phyloP scores from a whole-genome alignment of 2,329 filamentous ascomycete genomes.

The Cordyceps cicadae region DNA sequence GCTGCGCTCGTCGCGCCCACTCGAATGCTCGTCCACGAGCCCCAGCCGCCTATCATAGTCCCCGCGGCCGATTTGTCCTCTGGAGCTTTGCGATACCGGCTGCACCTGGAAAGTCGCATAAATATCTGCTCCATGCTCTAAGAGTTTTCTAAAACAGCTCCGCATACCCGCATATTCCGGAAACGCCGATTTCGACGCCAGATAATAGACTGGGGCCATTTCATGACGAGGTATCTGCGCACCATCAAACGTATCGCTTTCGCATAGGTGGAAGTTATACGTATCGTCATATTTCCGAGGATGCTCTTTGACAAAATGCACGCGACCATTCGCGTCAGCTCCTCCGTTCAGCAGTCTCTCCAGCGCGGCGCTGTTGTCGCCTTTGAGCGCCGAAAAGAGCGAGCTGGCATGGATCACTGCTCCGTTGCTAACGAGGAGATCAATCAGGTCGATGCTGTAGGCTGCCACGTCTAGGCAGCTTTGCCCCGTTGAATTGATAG shows the following conservation, averaged over 20 bases:
- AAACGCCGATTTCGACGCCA: not conserved
- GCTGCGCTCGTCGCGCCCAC: not conserved
- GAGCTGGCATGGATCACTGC: not conserved
- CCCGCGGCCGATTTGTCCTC: not conserved
- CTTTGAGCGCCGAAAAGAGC: conserved; percentile 9
- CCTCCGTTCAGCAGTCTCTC: not conserved
- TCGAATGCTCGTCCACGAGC: not conserved
- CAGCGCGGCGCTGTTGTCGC: not conserved
- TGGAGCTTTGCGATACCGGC: not conserved
- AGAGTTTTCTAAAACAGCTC: not conserved
- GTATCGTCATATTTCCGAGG: not conserved
- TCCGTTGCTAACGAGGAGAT: conserved; percentile 8
- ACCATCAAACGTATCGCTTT: not conserved
- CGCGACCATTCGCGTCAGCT: not conserved
- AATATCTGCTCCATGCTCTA: not conserved
- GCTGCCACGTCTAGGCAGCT: conserved; percentile 12
- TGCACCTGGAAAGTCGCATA: not conserved
- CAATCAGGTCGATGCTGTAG: conserved; percentile 3
- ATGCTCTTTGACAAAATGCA: not conserved
- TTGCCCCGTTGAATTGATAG: not conserved
- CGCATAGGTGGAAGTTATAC: not conserved
- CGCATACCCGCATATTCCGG: not conserved
- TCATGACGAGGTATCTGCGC: not conserved
- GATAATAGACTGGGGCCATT: not conserved
- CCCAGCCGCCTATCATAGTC: not conserved